Conservation (phyloP, 176 grass and related monocot genomes). For the Dactylis glomerata region DNA sequence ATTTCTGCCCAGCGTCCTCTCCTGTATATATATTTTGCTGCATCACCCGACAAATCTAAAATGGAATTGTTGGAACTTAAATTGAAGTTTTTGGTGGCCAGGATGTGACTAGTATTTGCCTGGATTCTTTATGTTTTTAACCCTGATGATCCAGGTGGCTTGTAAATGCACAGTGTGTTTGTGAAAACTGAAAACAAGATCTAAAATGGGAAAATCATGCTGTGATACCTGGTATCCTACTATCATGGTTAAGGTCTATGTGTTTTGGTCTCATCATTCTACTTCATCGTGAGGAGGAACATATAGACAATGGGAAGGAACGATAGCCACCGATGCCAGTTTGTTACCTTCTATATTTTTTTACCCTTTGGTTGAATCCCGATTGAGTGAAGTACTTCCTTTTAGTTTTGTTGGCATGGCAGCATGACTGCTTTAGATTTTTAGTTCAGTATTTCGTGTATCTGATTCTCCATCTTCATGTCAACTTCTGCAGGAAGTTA, state of each 20-base stretch:
- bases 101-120: not conserved
- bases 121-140: not conserved
- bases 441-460: not conserved
- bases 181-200: not conserved
- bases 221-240: not conserved
- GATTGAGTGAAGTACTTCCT: not conserved
- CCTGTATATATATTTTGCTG: not conserved
- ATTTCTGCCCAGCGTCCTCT: not conserved
- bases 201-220: not conserved
- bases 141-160: constrained; percentile 1
- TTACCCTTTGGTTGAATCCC: not conserved
- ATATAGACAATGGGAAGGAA: not conserved
- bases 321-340: not conserved
- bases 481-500: constrained; percentile 30
- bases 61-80: constrained; percentile 13
- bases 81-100: not conserved
- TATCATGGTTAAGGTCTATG: not conserved
- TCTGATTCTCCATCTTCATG: not conserved
- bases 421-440: constrained; percentile 3
- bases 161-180: not conserved
- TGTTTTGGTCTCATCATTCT: not conserved
- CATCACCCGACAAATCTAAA: not conserved
- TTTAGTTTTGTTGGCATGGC: not conserved
- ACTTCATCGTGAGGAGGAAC: not conserved
- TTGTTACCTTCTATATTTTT: not conserved